A percentile compares a stretch with the other conserved stretches of the same genome.
Conservation (phyloP, 1,139 yeast species). For the Saccharomyces hybrid region DNA sequence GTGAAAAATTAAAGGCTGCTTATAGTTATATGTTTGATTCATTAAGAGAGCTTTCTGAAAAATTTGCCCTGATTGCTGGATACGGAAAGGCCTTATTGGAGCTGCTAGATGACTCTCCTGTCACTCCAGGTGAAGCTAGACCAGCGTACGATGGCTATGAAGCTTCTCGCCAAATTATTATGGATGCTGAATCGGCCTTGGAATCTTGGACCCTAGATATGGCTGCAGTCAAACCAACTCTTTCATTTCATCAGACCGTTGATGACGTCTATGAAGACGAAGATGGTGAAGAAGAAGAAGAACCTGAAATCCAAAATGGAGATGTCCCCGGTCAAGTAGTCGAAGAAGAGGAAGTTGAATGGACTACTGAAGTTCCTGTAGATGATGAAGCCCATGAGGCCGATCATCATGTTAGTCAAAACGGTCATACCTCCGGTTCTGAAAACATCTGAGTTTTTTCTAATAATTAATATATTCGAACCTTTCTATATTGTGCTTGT, state of each 20-base stretch:
- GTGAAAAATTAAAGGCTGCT: constrained; percentile 81
- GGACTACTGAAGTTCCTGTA: neutral
- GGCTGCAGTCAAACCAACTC: constrained; percentile 74
- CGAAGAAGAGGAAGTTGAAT: constrained; percentile 5
- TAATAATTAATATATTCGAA: constrained; percentile 1
- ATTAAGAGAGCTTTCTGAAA: constrained; percentile 74
- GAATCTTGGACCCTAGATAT: constrained; percentile 78
- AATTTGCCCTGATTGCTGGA: constrained; percentile 79
- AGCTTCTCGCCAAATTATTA: constrained; percentile 78
- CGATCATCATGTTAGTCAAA: neutral
- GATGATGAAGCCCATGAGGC: neutral
- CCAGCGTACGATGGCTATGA: constrained; percentile 83
- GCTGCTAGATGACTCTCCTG: constrained; percentile 75
- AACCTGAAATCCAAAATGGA: constrained; percentile 9
- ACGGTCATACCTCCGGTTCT: neutral
- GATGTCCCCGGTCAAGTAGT: constrained; percentile 3
- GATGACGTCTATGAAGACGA: constrained; percentile 57
- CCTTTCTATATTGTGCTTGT: neutral
- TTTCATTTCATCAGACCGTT: constrained; percentile 65
- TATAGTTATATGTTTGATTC: constrained; percentile 80
- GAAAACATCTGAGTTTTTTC: neutral
- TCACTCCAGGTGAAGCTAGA: constrained; percentile 88
- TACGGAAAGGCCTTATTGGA: constrained; percentile 82
- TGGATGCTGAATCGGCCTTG: constrained; percentile 77
- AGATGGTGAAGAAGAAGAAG: constrained; percentile 41